Base-by-base conservation (phyloP, 768 basidiomycete species). In the Termitomyces titanicus region DNA sequence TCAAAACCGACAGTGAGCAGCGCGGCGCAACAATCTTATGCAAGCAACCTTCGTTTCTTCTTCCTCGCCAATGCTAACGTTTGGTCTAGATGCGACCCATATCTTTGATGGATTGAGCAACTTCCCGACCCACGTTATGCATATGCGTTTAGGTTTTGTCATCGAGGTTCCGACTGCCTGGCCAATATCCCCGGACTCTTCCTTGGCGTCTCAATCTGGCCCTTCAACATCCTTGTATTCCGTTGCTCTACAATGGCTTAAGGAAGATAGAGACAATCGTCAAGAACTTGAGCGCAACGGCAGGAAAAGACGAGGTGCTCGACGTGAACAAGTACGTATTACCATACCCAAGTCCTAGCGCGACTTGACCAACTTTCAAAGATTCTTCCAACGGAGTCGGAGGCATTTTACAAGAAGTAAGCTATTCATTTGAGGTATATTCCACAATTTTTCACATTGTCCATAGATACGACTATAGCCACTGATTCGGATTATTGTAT, bases 81-180 rank as follows among this genome's bases (percentile, higher is more conserved):
- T 33, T 8, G 15, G 17, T 51, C 34, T 63, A 94, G 92, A 97
- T 72, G 94, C 95, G 11, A 98, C 95, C 1, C 97, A 99, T 69
- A 97, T 99, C 63, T 97, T 94, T 61, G 96, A 98, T 68, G 96
- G 95, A 11, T 72, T 98, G 29, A 81, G 83, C 64, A 70, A 79
- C n/a, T 98, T 96, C 74, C 96, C 97, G 3, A 98, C 95, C 0
- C 92, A 96, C 64, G 77, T 98, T 56, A 85, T 85, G 5, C 97
- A 98, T 66, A 89, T 99, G 85, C 84, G 89, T 24, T 79, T 94
- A 45, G 97, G 97, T 4, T 72, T 76, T 12, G 84, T 94, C 52
- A 74, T 85, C 12, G 84, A 81, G 2, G 74, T 76, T 17, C 88
- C 90, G 3, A 79, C 82, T 13, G 65, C 83, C 7, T 98, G 94